Evolutionary conservation across 192 early-diverging fungal species (phyloP).

Genomic region (Spizellomyces sp.): DNA sequence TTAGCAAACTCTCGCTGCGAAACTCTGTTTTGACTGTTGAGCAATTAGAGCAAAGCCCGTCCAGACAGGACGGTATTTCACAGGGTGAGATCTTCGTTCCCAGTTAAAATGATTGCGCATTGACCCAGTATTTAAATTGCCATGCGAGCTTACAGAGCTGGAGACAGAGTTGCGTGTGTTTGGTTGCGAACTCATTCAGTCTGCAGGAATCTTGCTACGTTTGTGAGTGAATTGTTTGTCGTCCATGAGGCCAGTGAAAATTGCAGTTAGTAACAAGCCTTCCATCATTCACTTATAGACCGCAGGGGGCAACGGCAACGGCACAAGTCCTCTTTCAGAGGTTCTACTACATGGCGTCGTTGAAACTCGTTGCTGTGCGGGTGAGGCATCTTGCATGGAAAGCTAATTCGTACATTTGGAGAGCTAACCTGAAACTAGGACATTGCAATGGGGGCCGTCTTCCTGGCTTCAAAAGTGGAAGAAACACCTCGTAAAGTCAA

Average conservation of each 20-base stretch:
- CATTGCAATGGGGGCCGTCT: slow-evolving; percentile 45
- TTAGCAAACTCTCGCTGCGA: slow-evolving; percentile 63
- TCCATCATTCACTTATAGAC: slow-evolving; percentile 51
- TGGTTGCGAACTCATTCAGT: slow-evolving; percentile 83
- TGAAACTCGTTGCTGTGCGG: slow-evolving; percentile 70
- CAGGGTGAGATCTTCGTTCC: slow-evolving; percentile 17
- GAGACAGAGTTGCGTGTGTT: slow-evolving; percentile 75
- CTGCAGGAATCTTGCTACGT: slow-evolving; percentile 75
- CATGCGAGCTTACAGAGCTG: slow-evolving; percentile 37
- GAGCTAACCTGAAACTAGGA: slow-evolving; percentile 26
- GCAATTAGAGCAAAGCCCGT: slow-evolving; percentile 68
- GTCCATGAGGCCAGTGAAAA: neutral
- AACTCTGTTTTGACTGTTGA: slow-evolving; percentile 77
- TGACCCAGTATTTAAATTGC: too few relatives aligned
- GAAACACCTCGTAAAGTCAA: slow-evolving; percentile 76
- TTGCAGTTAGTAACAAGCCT: neutral
- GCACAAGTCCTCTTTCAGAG: slow-evolving; percentile 93
- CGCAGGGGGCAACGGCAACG: slow-evolving; percentile 93
- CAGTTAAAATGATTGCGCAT: too few relatives aligned
- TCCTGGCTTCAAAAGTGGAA: slow-evolving; percentile 62
- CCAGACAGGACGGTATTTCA: slow-evolving; percentile 37
- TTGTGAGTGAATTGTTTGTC: slow-evolving; percentile 52
- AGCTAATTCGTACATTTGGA: neutral
- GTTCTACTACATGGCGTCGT: slow-evolving; percentile 81
- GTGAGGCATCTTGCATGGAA: slow-evolving; percentile 37